Percentiles rank a stretch among this genome's conserved stretches.
Evolutionary conservation across 2,329 filamentous ascomycete species (phyloP).

Genomic region (Aspergillus nomiae): DNA sequence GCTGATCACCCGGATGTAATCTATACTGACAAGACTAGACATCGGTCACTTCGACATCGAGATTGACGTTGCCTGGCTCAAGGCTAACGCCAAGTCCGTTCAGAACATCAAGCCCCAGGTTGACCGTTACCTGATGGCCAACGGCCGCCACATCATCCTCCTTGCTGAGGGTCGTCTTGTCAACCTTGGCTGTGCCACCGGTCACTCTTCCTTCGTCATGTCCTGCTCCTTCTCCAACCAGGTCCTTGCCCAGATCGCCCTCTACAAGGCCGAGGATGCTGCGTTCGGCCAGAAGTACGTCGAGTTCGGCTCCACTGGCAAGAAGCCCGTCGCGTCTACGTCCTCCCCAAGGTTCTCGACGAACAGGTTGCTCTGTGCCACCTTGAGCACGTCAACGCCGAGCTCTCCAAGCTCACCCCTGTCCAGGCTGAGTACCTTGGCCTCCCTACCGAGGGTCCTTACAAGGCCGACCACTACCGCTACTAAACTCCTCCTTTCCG

Average conservation of each 20-base stretch:
- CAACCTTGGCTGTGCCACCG: slow-evolving; percentile 98
- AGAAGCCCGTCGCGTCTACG: slow-evolving; percentile 91
- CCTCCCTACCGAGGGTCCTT: slow-evolving; percentile 82
- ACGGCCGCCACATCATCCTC: slow-evolving; percentile 95
- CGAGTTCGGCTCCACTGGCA: slow-evolving; percentile 90
- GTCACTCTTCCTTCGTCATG: slow-evolving; percentile 99
- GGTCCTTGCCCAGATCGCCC: slow-evolving; percentile 97
- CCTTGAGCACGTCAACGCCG: slow-evolving; percentile 88
- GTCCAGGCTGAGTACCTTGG: slow-evolving; percentile 96
- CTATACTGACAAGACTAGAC: slow-evolving; percentile 53
- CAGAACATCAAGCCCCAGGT: slow-evolving; percentile 99
- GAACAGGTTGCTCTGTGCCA: slow-evolving; percentile 97
- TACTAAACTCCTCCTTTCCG: slow-evolving; percentile 57
- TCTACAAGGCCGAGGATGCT: slow-evolving; percentile 89
- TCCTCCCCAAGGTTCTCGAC: slow-evolving; percentile 97
- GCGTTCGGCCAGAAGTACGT: slow-evolving; percentile 91
- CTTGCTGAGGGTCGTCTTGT: slow-evolving; percentile 97
- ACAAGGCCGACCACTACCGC: slow-evolving; percentile 87
- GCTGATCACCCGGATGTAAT: background rate
- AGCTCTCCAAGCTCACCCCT: slow-evolving; percentile 81
- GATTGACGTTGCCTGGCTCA: slow-evolving; percentile 99
- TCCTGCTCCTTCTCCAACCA: slow-evolving; percentile 99
- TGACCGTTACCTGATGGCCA: slow-evolving; percentile 94
- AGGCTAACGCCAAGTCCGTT: slow-evolving; percentile 89
- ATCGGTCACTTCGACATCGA: slow-evolving; percentile 99